These are phyloP conservation scores for Xylaria venustula DNA, from an alignment of 495 filamentous ascomycete genomes.

Conservation along the genomic window DNA sequence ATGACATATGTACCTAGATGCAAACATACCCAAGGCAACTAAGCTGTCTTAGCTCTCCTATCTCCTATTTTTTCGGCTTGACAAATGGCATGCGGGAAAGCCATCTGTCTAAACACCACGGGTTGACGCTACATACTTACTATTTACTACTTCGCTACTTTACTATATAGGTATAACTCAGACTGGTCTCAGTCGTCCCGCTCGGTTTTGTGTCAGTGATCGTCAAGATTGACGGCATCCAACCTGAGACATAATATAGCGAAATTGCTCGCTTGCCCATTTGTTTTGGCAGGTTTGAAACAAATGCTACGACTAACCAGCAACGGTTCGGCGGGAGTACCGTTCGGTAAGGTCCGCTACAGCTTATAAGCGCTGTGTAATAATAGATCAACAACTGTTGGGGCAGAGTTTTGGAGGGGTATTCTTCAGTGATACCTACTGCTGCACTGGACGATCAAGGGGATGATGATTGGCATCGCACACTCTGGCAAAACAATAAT, in stretches of 20 bases:
- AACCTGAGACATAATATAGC: conserved; percentile 1
- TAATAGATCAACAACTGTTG: background rate
- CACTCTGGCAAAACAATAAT: background rate
- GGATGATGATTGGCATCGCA: background rate
- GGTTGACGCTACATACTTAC: background rate
- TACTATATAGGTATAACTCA: too few relatives aligned
- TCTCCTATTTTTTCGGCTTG: background rate
- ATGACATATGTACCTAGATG: background rate
- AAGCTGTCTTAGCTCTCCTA: background rate
- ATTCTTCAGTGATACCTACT: too few relatives aligned
- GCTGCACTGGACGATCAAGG: too few relatives aligned
- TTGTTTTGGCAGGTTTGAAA: conserved; percentile 7
- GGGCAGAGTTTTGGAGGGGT: background rate
- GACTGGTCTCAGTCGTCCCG: background rate
- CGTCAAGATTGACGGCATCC: conserved; percentile 2
- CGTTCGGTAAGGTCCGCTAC: background rate
- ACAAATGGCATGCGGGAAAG: background rate
- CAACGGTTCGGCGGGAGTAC: background rate
- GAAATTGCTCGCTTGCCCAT: background rate
- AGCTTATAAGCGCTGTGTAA: conserved; percentile 1
- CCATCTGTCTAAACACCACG: background rate
- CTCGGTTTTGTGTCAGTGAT: background rate
- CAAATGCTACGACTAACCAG: background rate
- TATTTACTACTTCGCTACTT: too few relatives aligned
- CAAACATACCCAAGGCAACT: background rate